Evolutionary conservation across 176 grass and related monocot genomes (phyloP), one percentile per base, ranked within the genome.

Genomic region (Echinochloa phyllopogon): DNA sequence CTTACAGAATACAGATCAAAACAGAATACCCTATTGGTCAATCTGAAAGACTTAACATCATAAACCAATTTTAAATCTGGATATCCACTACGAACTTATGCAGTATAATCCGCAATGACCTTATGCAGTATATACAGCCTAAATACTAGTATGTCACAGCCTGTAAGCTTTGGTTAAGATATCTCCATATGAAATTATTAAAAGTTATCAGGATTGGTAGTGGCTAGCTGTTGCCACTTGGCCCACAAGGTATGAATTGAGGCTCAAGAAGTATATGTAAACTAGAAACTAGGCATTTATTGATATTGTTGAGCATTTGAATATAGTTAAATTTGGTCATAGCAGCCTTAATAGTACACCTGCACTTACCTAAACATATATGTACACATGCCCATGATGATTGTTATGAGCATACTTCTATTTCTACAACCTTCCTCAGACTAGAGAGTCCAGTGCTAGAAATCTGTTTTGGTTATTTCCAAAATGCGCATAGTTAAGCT

Each of bases 1-100:
- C 25, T 59, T 17, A 49, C 18, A 78, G 39, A 41, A 78, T 52
- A 33, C 36, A 55, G 39, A 77, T 39, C 43, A 77, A 78, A 76
- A 86, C n/a, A 33, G 29, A 33, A 33, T 33, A 33, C 29, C 29
- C 1, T 33, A 33, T 33, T 42, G 65, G 27, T 66, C 77, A 80
- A 39, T 66, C 63, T 80, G 18, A 55, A 55, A 81, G 13, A n/a
- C 38, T 81, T 23, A 55, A 81, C 20, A 41, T 41, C 4, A 40
- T 4, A 40, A 43, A 70, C 20, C 38, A 57, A 70, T 15, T 12
- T 56, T 41, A 53, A 64, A 37, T 64, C 76, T 83, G 10, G 52
- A 82, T 15, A 78, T 78, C 45, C 15, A 16, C 17, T 59, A 24
- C 44, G 69, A 45, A 6, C 14, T 61, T 13, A 8, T 18, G 64